Conservation (phyloP, 495 filamentous ascomycete species). For the Podospora didyma region DNA sequence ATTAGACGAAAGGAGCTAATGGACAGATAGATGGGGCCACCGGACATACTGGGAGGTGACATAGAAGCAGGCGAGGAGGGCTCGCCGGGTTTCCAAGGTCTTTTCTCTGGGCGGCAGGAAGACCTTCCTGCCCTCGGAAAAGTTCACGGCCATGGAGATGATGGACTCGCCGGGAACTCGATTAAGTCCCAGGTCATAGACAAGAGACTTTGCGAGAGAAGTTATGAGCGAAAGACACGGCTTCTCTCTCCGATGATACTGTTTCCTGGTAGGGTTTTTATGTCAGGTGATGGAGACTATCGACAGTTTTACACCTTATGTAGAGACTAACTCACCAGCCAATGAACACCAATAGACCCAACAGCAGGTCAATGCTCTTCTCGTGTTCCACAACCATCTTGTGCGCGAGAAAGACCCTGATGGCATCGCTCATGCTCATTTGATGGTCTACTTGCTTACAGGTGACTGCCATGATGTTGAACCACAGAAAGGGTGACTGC, state of each 20-base stretch:
- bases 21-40: background rate
- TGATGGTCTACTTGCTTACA: constrained; percentile 17
- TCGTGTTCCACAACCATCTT: constrained; percentile 45
- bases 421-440: constrained; percentile 21
- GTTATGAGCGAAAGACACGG: constrained; percentile 39
- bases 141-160: constrained; percentile 1
- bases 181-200: constrained; percentile 55
- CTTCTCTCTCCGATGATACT: constrained; percentile 24
- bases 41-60: constrained; percentile 45
- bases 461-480: constrained; percentile 47
- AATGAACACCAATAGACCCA: constrained; percentile 47
- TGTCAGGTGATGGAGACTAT: background rate
- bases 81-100: constrained; percentile 50
- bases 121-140: constrained; percentile 4
- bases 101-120: constrained; percentile 23
- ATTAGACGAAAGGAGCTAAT: too few species aligned
- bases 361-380: constrained; percentile 52
- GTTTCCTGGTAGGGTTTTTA: background rate
- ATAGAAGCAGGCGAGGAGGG: constrained; percentile 50
- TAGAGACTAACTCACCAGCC: constrained; percentile 37
- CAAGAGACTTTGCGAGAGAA: constrained; percentile 48
- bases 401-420: constrained; percentile 42
- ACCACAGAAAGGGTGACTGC: constrained; percentile 50
- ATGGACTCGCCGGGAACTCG: constrained; percentile 32
- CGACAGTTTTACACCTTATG: too few species aligned